Base-by-base conservation (phyloP, 2,329 filamentous ascomycete genomes). In the Ascocoryne sarcoides region DNA sequence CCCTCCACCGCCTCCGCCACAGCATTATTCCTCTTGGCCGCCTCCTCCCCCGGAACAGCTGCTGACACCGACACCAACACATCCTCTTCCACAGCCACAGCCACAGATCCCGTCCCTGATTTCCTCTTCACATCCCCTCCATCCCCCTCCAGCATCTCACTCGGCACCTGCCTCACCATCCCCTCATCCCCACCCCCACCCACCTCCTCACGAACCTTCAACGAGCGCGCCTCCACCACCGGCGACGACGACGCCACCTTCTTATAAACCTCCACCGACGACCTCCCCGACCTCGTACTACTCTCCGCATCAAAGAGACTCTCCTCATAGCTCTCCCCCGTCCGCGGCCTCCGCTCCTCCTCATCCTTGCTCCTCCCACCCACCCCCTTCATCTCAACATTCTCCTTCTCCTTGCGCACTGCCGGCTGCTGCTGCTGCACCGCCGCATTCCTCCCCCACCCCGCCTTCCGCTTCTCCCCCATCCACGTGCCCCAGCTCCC, bases 401-500 rank as follows among this genome's bases (percentile, higher is more conserved):
- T 53, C 36, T 50, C 46, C 18, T 57, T 54, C 33, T 46, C 42
- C 16, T 49, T 53, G 12, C 40, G 39, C 16, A 39, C 19, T 8
- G 36, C 28, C 10, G 43, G 31, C 5, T 21, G n/a, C 30, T 29
- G 39, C 7, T 21, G 34, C 19, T 29, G 23, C 8, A 32, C 32
- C n/a, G 44, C 31, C 17, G 44, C 18, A 12, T 28, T 48, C 16
- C 54, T 41, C 9, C 57, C 57, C 56, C 55, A 60, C 0, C 55
- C 57, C 4, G 42, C 37, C 55, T 81, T 84, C 47, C 81, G 71
- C 65, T 89, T 90, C 65, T 92, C 84, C 36, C 79, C 79, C 2
- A 79, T 78, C 79, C 79, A 84, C 0, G 68, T 63, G 1, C 79
- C 76, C 79, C 79, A 84, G 51, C 77, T 81, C 29, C 76, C 78